These are phyloP conservation scores for Microcyclosporella mali DNA, from an alignment of 2,329 filamentous ascomycete genomes.

Conservation along the genomic window DNA sequence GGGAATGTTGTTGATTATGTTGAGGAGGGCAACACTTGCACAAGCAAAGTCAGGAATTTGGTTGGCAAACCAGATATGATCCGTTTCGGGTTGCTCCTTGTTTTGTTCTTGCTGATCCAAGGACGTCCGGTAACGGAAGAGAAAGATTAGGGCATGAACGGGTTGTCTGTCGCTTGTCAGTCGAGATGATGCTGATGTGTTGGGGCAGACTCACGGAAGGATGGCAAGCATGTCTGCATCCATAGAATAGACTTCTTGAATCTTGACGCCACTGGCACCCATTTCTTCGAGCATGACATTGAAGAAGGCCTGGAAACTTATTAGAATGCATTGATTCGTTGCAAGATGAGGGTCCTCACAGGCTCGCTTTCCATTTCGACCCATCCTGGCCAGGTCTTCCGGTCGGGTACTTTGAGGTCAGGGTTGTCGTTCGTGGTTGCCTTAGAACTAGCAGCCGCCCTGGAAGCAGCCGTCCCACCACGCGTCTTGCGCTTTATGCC, in stretches of 20 bases:
- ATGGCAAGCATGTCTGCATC: slow-evolving; percentile 59
- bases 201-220: slow-evolving; percentile 41
- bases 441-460: slow-evolving; percentile 23
- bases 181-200: not conserved
- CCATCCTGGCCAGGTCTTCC: slow-evolving; percentile 63
- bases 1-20: slow-evolving; percentile 82
- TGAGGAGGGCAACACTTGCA: slow-evolving; percentile 85
- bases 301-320: slow-evolving; percentile 62
- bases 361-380: slow-evolving; percentile 87
- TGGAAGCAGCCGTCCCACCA: slow-evolving; percentile 40
- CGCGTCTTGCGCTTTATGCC: slow-evolving; percentile 20
- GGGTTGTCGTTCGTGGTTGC: slow-evolving; percentile 23
- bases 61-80: slow-evolving; percentile 86
- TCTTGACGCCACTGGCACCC: slow-evolving; percentile 65
- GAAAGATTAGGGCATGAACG: slow-evolving; percentile 79
- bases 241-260: slow-evolving; percentile 69
- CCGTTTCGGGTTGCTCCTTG: slow-evolving; percentile 48
- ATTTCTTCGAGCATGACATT: slow-evolving; percentile 75
- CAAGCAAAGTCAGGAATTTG: slow-evolving; percentile 83
- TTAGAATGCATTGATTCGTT: not conserved
- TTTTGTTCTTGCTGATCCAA: slow-evolving; percentile 48
- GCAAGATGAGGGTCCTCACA: slow-evolving; percentile 42
- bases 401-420: slow-evolving; percentile 40
- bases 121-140: slow-evolving; percentile 60
- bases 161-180: slow-evolving; percentile 52